phyloP scores from a whole-genome alignment of 148 eudicot species.

The Rhododendron vialii region DNA sequence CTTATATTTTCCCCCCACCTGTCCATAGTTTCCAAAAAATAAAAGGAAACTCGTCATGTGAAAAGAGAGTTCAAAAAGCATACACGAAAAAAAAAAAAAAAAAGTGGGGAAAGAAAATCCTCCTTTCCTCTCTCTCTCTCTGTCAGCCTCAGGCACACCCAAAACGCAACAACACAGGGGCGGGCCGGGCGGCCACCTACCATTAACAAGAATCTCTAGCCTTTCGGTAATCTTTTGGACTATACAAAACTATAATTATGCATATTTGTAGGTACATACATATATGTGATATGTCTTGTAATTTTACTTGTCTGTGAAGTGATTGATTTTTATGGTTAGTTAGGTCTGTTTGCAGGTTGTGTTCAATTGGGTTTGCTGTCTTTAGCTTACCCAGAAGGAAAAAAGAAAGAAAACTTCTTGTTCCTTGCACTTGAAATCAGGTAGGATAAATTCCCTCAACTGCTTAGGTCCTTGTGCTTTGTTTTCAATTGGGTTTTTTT shows the following conservation, averaged over 20 bases:
- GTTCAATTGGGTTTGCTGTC: background rate
- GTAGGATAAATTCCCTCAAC: background rate
- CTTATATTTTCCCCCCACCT: background rate
- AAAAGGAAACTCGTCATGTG: background rate
- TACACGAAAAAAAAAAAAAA: background rate
- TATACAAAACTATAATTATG: background rate
- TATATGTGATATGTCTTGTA: background rate
- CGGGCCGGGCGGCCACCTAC: slow-evolving; percentile 7
- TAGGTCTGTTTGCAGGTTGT: background rate
- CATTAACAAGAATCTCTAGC: background rate
- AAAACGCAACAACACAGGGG: background rate
- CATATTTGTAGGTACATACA: background rate
- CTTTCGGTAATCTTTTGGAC: slow-evolving; percentile 1
- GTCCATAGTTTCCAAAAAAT: background rate
- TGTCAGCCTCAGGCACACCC: background rate
- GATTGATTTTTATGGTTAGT: background rate
- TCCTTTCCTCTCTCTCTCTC: background rate
- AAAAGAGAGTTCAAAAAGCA: slow-evolving; percentile 5
- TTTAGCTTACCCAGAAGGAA: background rate
- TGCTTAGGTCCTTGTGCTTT: background rate
- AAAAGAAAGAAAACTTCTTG: background rate
- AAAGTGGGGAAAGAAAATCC: background rate
- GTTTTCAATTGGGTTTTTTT: background rate
- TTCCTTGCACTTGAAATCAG: background rate
- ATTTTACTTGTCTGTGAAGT: background rate